phyloP scores from a whole-genome alignment of 305 asterid genomes.

The Solanum hybrid region DNA sequence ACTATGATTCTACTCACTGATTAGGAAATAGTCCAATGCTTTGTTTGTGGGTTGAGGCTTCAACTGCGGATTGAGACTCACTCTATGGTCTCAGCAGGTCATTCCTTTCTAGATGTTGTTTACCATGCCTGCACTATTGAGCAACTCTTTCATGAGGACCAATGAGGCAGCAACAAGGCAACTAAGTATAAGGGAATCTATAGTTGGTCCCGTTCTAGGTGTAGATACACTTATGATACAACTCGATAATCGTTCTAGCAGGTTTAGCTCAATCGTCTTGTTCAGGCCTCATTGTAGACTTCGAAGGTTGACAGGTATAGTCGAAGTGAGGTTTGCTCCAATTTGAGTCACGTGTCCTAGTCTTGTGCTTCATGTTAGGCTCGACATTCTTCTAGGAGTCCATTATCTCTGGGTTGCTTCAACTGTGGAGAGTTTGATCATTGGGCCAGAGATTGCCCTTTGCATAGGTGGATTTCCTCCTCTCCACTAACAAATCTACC shows the following conservation, averaged over 20 bases:
- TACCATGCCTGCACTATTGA: background rate
- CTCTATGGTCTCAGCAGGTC: background rate
- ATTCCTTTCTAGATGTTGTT: background rate
- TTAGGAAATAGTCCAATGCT: background rate
- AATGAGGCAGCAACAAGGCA: background rate
- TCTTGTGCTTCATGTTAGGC: background rate
- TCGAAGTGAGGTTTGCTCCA: background rate
- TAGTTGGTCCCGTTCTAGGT: background rate
- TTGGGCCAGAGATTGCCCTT: background rate
- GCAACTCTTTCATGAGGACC: background rate
- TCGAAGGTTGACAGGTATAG: background rate
- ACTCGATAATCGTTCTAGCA: fast-evolving
- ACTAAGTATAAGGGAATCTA: background rate
- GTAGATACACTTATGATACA: background rate
- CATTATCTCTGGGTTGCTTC: background rate
- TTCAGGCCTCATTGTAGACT: background rate
- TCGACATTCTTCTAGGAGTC: background rate
- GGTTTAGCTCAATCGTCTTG: background rate
- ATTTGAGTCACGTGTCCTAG: background rate
- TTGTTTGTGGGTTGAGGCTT: background rate
- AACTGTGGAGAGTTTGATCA: background rate
- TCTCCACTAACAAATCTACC: background rate
- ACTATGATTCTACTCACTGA: background rate
- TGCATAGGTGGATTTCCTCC: background rate
- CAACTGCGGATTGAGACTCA: background rate